Conservation (phyloP, 1,284 basidiomycete species). For the Rhodotorula mucilaginosa region DNA sequence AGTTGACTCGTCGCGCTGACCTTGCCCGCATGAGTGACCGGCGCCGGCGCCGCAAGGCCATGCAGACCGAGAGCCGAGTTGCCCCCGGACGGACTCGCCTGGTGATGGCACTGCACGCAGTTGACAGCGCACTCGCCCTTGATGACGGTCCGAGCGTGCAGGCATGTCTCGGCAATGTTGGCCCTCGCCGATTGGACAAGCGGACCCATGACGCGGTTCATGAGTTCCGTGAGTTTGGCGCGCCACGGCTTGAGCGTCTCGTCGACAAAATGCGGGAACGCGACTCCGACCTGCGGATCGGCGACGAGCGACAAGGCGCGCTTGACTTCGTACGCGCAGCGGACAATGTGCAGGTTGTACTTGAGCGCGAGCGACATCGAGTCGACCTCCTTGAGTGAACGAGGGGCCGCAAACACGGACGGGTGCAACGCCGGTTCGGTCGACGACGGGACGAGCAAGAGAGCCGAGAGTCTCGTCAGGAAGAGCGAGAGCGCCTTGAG, state of each 20-base stretch:
- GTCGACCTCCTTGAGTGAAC: constrained; percentile 37
- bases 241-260: constrained; percentile 44
- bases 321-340: constrained; percentile 41
- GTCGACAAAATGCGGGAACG: constrained; percentile 37
- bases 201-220: constrained; percentile 42
- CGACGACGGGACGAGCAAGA: constrained; percentile 37
- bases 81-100: not conserved
- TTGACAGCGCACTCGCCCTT: not conserved
- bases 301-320: constrained; percentile 21
- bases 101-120: not conserved
- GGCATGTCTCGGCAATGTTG: constrained; percentile 22
- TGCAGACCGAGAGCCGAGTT: constrained; percentile 13
- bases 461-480: constrained; percentile 42
- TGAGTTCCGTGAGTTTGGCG: constrained; percentile 41
- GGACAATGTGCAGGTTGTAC: constrained; percentile 43
- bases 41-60: not conserved
- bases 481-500: constrained; percentile 44
- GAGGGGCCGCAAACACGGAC: constrained; percentile 20
- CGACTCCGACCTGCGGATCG: constrained; percentile 2
- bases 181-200: constrained; percentile 27
- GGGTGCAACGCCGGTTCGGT: constrained; percentile 21
- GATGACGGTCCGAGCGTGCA: constrained; percentile 9
- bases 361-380: constrained; percentile 34
- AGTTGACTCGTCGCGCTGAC: constrained; percentile 19
- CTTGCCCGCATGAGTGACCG: not conserved